Base-by-base conservation (phyloP, 2,329 filamentous ascomycete genomes). In the Cercospora berteroae region DNA sequence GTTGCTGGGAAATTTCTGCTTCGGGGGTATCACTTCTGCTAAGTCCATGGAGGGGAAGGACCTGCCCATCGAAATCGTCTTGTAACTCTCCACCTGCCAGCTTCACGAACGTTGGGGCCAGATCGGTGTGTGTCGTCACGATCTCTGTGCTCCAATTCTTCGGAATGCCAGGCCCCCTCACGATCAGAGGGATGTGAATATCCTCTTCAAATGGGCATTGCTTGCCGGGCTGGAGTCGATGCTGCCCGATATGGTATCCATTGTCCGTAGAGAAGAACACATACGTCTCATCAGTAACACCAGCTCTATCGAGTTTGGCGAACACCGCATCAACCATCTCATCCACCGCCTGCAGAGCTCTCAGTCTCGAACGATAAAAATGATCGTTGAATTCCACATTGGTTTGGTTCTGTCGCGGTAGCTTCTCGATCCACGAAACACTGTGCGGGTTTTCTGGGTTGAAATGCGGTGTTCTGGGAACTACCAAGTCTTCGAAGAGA, bases 381-480 rank as follows among this genome's bases (percentile, higher is more conserved):
- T 83, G 76, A 65, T 87, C 85, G 63, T 85, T 81, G 70, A 83
- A 85, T 13, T 83, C 82, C 16, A 87, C 71, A 5, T 81, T 79
- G 0, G 79, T 78, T 58, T 81, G 73, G 67, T 83, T 84, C 70
- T 83, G 81, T 56, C 79, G 74, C 0, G 80, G 79, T 0, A 86
- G 76, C 16, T 74, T 72, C 8, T 71, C 74, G 36, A 86, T 75
- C 83, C 83, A 86, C 60, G 79, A 81, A 0, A 80, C 82, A 5
- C 82, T 80, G 55, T 79, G 81, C 8, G 80, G 77, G 74, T 80
- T 50, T 3, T 69, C 63, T 4, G 89, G 89, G 71, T 93, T 92
- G 77, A 92, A 92, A 74, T 87, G 87, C 0, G 81, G 79, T 0
- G 84, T 88, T 8, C 90, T 81, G 0, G 90, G 90, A 0, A 91